Evolutionary conservation across 192 early-diverging fungal species (phyloP).

Genomic region (Coemansia asiatica): DNA sequence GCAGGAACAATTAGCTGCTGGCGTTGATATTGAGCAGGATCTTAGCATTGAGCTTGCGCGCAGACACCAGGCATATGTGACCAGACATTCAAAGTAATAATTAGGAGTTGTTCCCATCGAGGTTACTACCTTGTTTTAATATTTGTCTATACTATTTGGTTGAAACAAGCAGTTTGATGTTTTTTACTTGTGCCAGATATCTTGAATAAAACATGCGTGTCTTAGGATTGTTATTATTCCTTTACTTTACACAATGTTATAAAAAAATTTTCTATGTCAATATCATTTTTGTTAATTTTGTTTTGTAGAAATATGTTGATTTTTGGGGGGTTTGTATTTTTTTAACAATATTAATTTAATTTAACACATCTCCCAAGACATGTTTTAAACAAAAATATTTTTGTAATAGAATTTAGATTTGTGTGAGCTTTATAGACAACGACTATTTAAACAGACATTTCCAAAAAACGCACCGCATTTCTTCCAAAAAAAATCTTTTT

Average conservation of each 20-base stretch:
- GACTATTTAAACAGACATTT: neutral
- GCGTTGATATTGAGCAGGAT: slow-evolving; percentile 43
- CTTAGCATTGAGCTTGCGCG: slow-evolving; percentile 38
- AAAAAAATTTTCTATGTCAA: too few relatives aligned
- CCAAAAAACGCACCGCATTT: neutral
- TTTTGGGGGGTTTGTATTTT: neutral
- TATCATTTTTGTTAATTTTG: too few relatives aligned
- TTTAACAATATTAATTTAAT: neutral
- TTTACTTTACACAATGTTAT: too few relatives aligned
- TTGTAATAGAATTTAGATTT: neutral
- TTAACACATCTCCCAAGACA: neutral
- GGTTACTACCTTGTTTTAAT: neutral
- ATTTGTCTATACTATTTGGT: neutral
- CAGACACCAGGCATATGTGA: slow-evolving; percentile 27
- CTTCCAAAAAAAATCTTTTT: neutral
- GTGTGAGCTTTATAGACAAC: neutral
- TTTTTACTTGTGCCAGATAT: too few relatives aligned
- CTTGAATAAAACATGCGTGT: too few relatives aligned
- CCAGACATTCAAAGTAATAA: neutral
- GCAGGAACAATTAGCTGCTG: slow-evolving; percentile 18
- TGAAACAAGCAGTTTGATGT: too few relatives aligned
- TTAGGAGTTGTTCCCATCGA: neutral
- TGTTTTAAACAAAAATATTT: slow-evolving; percentile 2
- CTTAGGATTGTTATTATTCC: too few relatives aligned
- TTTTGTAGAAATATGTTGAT: neutral